These are phyloP conservation scores for Neocatenulostroma microsporum DNA, from an alignment of 2,329 filamentous ascomycete genomes.

Conservation along the genomic window DNA sequence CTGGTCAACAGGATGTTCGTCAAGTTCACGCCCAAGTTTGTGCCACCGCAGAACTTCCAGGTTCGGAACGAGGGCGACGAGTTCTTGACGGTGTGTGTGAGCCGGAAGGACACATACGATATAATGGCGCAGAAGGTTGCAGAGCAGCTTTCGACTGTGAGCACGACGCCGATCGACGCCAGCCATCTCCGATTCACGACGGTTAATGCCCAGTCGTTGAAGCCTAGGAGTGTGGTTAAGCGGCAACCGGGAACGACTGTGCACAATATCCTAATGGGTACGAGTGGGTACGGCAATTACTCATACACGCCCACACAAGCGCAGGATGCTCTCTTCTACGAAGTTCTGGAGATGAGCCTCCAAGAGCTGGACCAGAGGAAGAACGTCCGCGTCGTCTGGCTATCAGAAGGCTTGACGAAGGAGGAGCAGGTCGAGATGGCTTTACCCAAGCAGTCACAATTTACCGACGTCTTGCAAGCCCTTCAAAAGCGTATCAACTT, in stretches of 20 bases:
- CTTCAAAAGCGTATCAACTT: slow-evolving; percentile 76
- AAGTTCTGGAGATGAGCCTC: slow-evolving; percentile 88
- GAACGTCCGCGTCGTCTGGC: slow-evolving; percentile 69
- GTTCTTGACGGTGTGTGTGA: slow-evolving; percentile 69
- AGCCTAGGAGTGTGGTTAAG: slow-evolving; percentile 71
- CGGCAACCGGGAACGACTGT: slow-evolving; percentile 64
- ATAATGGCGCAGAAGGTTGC: slow-evolving; percentile 76
- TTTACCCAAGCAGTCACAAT: slow-evolving; percentile 75
- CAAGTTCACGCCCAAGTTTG: slow-evolving; percentile 60
- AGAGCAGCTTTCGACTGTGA: slow-evolving; percentile 51
- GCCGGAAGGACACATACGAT: slow-evolving; percentile 84
- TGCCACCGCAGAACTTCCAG: slow-evolving; percentile 30
- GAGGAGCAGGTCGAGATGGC: slow-evolving; percentile 80
- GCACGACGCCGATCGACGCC: slow-evolving; percentile 52
- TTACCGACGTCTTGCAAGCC: slow-evolving; percentile 67
- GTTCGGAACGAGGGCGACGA: slow-evolving; percentile 45
- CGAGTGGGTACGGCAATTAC: slow-evolving; percentile 63
- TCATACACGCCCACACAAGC: slow-evolving; percentile 53
- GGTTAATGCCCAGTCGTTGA: slow-evolving; percentile 66
- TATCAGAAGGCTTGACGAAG: slow-evolving; percentile 85
- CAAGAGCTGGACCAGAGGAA: slow-evolving; percentile 92
- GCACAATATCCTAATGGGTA: slow-evolving; percentile 60
- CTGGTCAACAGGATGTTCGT: slow-evolving; percentile 75
- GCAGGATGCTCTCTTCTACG: slow-evolving; percentile 74
- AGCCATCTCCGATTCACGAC: slow-evolving; percentile 91